Evolutionary conservation across 495 filamentous ascomycete genomes (phyloP), one percentile per base, ranked within the genome.

Genomic region (Aspergillus ostianus): DNA sequence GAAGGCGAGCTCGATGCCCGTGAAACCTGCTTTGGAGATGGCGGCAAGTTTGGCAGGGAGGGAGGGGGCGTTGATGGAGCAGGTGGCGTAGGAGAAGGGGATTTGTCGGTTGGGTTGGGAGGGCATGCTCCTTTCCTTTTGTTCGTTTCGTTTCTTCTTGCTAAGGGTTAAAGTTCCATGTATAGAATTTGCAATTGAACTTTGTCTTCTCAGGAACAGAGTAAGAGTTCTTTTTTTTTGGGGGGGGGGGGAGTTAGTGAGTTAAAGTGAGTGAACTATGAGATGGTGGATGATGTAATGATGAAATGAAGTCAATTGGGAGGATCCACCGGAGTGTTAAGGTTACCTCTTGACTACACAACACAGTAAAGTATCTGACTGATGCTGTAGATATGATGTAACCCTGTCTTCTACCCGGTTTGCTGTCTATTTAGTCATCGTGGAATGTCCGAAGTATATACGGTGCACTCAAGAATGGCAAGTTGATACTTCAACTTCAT

Each of bases 1-100:
- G 67, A 92, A 89, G 19, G 85, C 86, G 4, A 93, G 82, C 65
- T 93, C 90, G 53, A 93, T 87, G 17, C 78, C 87, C 18, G 77
- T 68, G 71, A 91, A 93, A 15, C 87, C 86, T 1, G 89, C 87
- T 17, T 72, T 67, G 36, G 81, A 74, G 56, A 93, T 87, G 29
- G 88, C 87, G 53, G 85, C 73, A 26, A 93, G 82, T 64, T 88
- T 90, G 47, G 80, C 66, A 3, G 80, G 82, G 20, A 93, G 80
- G 3, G 83, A 82, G 66, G 86, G 71, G 51, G 63, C 64, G 52
- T 83, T 85, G 36, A 91, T 84, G 21, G 85, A 89, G 67, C 83
- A 86, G 59, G 82, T 82, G 23, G 88, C 87, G 68, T 83, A 90
- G 67, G 80, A 82, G 47, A 81, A 80, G 6, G 85, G 87, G 56